A percentile compares a stretch with the other conserved stretches of the same genome.
phyloP scores from a whole-genome alignment of 352 stramenopile species.

The Pythium phragmiticola region DNA sequence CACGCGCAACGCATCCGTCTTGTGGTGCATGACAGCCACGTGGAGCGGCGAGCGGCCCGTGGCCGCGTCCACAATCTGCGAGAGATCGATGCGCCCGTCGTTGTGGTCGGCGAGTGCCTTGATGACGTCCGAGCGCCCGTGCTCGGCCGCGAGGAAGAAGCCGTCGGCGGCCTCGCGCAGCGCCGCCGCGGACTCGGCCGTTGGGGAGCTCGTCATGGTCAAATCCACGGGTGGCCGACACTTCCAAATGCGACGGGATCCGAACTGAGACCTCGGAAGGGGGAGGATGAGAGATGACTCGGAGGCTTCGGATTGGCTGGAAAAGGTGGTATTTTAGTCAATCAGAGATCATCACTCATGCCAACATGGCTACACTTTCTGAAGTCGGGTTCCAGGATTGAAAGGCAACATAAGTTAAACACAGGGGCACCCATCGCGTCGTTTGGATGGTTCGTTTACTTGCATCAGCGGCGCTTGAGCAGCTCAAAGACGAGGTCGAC shows the following conservation, averaged over 20 bases:
- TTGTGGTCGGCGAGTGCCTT: constrained; percentile 77
- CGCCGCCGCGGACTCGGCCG: constrained; percentile 21
- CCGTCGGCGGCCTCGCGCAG: constrained; percentile 71
- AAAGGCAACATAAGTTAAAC: background rate
- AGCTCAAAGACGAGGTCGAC: constrained; percentile 98
- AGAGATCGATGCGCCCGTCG: constrained; percentile 46
- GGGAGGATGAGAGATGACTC: constrained; percentile 1
- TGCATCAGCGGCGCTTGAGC: constrained; percentile 75
- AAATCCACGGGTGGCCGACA: background rate
- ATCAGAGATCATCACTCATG: background rate
- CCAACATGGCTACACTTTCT: constrained; percentile 12
- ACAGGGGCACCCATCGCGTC: background rate
- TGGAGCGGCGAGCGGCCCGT: constrained; percentile 75
- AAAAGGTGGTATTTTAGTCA: constrained; percentile 1
- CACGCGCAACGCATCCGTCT: constrained; percentile 77
- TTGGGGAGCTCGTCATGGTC: background rate
- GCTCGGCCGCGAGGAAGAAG: constrained; percentile 82
- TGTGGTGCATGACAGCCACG: constrained; percentile 65
- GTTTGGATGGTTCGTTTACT: background rate
- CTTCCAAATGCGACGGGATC: too few species aligned
- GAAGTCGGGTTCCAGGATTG: background rate
- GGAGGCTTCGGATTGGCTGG: constrained; percentile 4
- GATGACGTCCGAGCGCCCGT: constrained; percentile 83
- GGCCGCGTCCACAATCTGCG: constrained; percentile 52
- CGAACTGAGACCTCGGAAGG: constrained; percentile 1